Base-by-base conservation (phyloP, 176 grass and related monocot species). In the Rhynchospora breviuscula region DNA sequence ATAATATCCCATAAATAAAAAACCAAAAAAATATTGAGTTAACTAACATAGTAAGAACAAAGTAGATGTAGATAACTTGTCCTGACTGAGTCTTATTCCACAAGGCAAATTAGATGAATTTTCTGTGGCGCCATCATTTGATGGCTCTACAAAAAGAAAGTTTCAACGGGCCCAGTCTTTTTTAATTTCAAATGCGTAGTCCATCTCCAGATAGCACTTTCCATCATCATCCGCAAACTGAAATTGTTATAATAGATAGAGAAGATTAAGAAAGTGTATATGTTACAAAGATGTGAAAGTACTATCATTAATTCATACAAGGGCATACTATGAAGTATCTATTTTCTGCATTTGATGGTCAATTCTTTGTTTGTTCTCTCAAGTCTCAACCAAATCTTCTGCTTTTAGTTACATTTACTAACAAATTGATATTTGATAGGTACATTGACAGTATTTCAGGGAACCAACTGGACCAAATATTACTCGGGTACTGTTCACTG, bases 171-270 rank as follows among this genome's bases (percentile, higher is more conserved):
- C 87, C 94, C 94, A 97, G 0, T 97, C 94, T 85, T 93, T 97
- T 76, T 89, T 93, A 83, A 97, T 97, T 76, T 97, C 94, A 53
- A 97, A 97, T 81, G 93, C 88, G 89, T 97, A 97, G 82, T 70
- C 87, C 91, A 93, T 93, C 68, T 97, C 94, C 87, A 97, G 85
- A 83, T 97, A 97, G 81, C 81, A 84, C 72, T 97, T 93, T 40
- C 91, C 94, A 88, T 97, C 94, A 78, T 97, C 94, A 29, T 97
- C 94, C 49, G 91, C 81, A 85, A 97, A 97, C 94, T 97, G 64
- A 26, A 80, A 81, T 78, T n/a, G 59, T 47, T 60, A 59, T 35
- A 60, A 65, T 7, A 73, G 22, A 73, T 43, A 57, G 13, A 79
- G 18, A 79, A n/a, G 35, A 11, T 71, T 60, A 17, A 83, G 35